Evolutionary conservation across 345 rosid species (phyloP).

Genomic region (Pugionium cornutum): DNA sequence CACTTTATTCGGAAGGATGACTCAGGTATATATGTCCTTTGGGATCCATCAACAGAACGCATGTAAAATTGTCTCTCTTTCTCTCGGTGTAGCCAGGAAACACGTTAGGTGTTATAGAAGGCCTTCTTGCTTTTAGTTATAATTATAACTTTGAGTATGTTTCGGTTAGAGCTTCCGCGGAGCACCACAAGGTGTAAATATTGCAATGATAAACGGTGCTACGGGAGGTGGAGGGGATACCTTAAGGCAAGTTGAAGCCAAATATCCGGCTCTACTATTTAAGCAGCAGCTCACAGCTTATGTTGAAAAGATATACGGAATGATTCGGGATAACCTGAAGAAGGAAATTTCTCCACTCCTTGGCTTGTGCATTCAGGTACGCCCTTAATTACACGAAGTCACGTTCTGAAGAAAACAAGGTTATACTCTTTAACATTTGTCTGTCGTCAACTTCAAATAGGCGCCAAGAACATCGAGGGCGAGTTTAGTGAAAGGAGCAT

Average conservation of each 20-base stretch:
- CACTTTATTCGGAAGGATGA: slow-evolving; percentile 90
- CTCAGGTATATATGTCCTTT: slow-evolving; percentile 54
- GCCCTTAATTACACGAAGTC: neutral
- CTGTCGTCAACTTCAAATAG: slow-evolving; percentile 39
- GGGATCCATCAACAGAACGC: slow-evolving; percentile 12
- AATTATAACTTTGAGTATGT: slow-evolving; percentile 6
- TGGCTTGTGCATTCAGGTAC: slow-evolving; percentile 95
- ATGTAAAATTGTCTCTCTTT: slow-evolving; percentile 8
- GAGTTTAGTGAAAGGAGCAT: slow-evolving; percentile 87
- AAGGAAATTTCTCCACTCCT: slow-evolving; percentile 96
- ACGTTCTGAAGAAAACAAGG: neutral
- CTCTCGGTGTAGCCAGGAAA: neutral
- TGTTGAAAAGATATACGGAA: slow-evolving; percentile 94
- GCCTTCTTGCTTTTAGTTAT: neutral
- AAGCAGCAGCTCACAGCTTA: slow-evolving; percentile 97
- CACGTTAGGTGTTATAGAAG: neutral
- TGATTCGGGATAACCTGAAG: slow-evolving; percentile 94
- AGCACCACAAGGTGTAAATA: slow-evolving; percentile 82
- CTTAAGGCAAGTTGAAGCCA: slow-evolving; percentile 92
- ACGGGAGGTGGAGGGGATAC: slow-evolving; percentile 60
- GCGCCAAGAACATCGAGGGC: slow-evolving; percentile 99
- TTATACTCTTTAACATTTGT: neutral
- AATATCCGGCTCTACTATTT: slow-evolving; percentile 94
- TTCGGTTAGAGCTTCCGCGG: slow-evolving; percentile 83
- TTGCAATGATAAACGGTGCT: slow-evolving; percentile 65